Evolutionary conservation across 208 protist species (phyloP).

Genomic region (Wallacemonas collosoma): DNA sequence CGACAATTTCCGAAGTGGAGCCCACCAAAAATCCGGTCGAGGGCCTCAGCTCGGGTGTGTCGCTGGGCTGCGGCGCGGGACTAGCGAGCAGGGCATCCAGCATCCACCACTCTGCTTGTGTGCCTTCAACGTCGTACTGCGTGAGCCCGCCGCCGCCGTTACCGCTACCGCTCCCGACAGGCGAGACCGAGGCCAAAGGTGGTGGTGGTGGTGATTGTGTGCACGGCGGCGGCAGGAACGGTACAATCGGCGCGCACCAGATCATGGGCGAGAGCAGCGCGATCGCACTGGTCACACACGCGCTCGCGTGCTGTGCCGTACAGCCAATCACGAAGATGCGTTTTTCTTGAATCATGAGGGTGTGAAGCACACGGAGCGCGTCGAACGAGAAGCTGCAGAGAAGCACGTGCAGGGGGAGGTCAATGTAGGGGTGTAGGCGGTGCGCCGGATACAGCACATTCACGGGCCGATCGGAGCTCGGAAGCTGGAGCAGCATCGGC

Average conservation of each 20-base stretch:
- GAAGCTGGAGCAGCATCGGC: slow-evolving; percentile 26
- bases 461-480: slow-evolving; percentile 16
- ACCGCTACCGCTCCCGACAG: neutral
- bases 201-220: slow-evolving; percentile 20
- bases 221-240: slow-evolving; percentile 49
- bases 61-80: neutral
- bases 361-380: slow-evolving; percentile 67
- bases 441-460: slow-evolving; percentile 48
- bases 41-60: neutral
- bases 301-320: slow-evolving; percentile 75
- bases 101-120: slow-evolving; percentile 13
- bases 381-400: slow-evolving; percentile 71
- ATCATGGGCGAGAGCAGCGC: slow-evolving; percentile 58
- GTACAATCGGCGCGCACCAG: slow-evolving; percentile 64
- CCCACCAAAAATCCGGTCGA: slow-evolving; percentile 55
- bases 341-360: slow-evolving; percentile 60
- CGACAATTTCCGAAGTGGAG: slow-evolving; percentile 59
- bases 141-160: neutral
- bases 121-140: slow-evolving; percentile 6
- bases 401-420: slow-evolving; percentile 53
- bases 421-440: slow-evolving; percentile 41
- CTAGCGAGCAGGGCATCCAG: slow-evolving; percentile 6
- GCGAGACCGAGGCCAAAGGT: neutral
- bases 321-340: slow-evolving; percentile 69
- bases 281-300: slow-evolving; percentile 67